Conservation (phyloP, 768 basidiomycete species). For the Mycena pura region DNA sequence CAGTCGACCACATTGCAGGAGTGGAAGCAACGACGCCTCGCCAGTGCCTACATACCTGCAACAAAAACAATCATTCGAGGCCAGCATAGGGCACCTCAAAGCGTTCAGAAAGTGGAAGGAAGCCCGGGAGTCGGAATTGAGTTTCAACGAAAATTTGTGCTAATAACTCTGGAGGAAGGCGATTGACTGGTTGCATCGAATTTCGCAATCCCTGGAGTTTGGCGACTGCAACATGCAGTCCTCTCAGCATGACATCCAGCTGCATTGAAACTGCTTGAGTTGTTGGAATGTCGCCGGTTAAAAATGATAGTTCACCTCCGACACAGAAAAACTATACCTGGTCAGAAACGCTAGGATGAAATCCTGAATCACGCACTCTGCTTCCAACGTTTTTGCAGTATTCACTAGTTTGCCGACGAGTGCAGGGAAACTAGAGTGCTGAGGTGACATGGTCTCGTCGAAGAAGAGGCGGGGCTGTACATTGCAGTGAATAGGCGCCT, state of each 20-base stretch:
- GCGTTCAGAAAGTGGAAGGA: conserved; percentile 8
- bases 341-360: not conserved
- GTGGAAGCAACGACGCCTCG: conserved; percentile 25
- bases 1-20: conserved; percentile 17
- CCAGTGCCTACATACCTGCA: conserved; percentile 24
- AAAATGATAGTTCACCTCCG: not conserved
- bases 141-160: conserved; percentile 9
- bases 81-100: not conserved
- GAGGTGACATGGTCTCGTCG: not conserved
- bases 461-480: no score
- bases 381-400: not conserved
- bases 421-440: not conserved
- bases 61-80: not conserved
- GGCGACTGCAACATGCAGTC: conserved; percentile 2
- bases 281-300: not conserved
- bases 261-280: not conserved
- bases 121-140: conserved; percentile 6
- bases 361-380: not conserved
- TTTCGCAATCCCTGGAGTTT: conserved; percentile 12
- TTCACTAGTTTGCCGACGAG: conserved; percentile 8
- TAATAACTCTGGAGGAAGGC: conserved; percentile 23
- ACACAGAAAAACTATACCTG: not conserved
- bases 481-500: no score
- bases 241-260: conserved; percentile 8
- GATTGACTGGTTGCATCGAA: conserved; percentile 17